A percentile compares a stretch with the other conserved stretches of the same genome.
Evolutionary conservation across 108 stramenopile genomes (phyloP).

Genomic region (Skeletonema potamos): DNA sequence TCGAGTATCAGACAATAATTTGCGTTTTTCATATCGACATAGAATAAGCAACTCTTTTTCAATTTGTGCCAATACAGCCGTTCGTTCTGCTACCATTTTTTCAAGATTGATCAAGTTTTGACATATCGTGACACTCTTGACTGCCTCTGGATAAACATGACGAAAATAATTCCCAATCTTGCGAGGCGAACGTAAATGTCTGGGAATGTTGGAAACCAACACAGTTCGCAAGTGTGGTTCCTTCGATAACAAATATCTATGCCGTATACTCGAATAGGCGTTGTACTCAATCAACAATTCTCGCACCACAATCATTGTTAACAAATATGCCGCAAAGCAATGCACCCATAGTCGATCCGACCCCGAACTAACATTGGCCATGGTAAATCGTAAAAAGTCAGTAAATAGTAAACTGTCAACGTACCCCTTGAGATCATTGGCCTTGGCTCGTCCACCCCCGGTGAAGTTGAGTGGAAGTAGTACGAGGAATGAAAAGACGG

Average conservation of each 20-base stretch:
- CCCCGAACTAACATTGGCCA: slow-evolving; percentile 83
- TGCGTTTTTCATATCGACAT: slow-evolving; percentile 74
- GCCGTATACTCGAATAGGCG: slow-evolving; percentile 84
- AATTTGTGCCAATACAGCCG: slow-evolving; percentile 60
- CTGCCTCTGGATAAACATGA: slow-evolving; percentile 88
- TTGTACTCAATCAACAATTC: slow-evolving; percentile 86
- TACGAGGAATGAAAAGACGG: slow-evolving; percentile 80
- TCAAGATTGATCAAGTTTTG: slow-evolving; percentile 81
- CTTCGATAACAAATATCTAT: slow-evolving; percentile 77
- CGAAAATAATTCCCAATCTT: slow-evolving; percentile 82
- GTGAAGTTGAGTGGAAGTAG: slow-evolving; percentile 87
- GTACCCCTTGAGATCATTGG: slow-evolving; percentile 68
- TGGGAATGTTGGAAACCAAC: slow-evolving; percentile 83
- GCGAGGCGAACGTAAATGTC: slow-evolving; percentile 76
- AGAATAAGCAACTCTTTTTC: slow-evolving; percentile 78
- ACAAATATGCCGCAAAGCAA: slow-evolving; percentile 84
- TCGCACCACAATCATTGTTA: slow-evolving; percentile 79
- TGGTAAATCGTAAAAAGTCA: slow-evolving; percentile 86
- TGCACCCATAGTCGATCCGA: slow-evolving; percentile 86
- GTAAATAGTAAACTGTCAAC: slow-evolving; percentile 74
- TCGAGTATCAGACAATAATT: slow-evolving; percentile 52
- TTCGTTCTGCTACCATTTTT: slow-evolving; percentile 59
- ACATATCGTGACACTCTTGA: slow-evolving; percentile 82
- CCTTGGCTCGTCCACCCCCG: slow-evolving; percentile 77
- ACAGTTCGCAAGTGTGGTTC: slow-evolving; percentile 89